Conservation (phyloP, 441 rosid species). For the Gossypium gossypioides region DNA sequence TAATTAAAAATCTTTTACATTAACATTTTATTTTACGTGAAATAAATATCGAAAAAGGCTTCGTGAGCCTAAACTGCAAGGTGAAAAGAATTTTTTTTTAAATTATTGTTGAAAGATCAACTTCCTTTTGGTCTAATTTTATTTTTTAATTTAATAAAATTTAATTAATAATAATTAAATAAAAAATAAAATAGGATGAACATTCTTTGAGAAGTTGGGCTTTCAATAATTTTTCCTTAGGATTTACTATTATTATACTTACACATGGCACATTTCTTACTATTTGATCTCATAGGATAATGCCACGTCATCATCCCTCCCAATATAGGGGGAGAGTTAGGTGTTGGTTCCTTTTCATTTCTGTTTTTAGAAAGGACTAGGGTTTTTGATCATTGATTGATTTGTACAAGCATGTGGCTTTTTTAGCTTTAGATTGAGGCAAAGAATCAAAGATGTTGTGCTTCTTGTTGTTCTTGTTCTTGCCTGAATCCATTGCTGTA, state of each 20-base stretch:
- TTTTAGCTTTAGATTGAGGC: neutral
- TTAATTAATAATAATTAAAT: too few relatives aligned
- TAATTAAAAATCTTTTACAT: rapidly evolving
- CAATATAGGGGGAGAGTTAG: neutral
- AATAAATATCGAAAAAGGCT: too few relatives aligned
- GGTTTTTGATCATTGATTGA: neutral
- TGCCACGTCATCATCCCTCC: neutral
- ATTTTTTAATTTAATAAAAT: too few relatives aligned
- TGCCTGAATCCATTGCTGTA: neutral
- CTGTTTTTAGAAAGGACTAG: neutral
- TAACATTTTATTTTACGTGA: too few relatives aligned
- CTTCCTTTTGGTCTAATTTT: too few relatives aligned
- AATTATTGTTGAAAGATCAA: too few relatives aligned
- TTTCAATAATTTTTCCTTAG: neutral
- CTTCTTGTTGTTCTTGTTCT: neutral
- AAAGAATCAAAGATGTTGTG: constrained; percentile 7
- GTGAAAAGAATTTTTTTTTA: too few relatives aligned
- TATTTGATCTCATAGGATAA: neutral
- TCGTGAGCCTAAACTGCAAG: too few relatives aligned
- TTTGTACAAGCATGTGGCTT: neutral
- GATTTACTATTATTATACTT: neutral
- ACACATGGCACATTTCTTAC: neutral
- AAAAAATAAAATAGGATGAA: too few relatives aligned
- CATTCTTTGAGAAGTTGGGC: too few relatives aligned
- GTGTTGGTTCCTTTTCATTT: neutral